Conservation (phyloP, 2,329 filamentous ascomycete genomes). For the Lecanicillium sp. region DNA sequence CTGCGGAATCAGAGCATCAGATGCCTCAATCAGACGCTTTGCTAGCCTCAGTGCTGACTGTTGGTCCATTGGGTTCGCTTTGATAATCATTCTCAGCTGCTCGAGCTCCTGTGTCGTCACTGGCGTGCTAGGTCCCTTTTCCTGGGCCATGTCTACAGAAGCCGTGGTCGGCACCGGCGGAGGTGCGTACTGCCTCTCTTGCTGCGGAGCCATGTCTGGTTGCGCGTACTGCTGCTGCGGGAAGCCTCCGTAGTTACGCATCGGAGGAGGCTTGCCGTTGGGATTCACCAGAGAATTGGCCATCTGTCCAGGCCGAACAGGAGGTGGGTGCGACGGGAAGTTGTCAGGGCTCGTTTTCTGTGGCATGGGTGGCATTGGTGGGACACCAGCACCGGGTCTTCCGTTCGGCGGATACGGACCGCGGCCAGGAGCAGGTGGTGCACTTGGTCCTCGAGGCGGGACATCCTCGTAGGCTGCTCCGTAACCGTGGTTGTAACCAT, state of each 20-base stretch:
- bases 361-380: slow-evolving; percentile 9
- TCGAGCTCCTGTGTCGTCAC: slow-evolving; percentile 78
- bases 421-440: slow-evolving; percentile 23
- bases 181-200: slow-evolving; percentile 21
- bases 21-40: slow-evolving; percentile 80
- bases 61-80: slow-evolving; percentile 66
- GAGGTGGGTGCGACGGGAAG: slow-evolving; percentile 56
- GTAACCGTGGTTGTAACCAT: slow-evolving; percentile 23
- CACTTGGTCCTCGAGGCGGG: slow-evolving; percentile 27
- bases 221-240: slow-evolving; percentile 28
- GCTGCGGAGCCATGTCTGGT: slow-evolving; percentile 28
- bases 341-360: slow-evolving; percentile 35
- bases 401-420: slow-evolving; percentile 20
- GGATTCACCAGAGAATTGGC: slow-evolving; percentile 51
- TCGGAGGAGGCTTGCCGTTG: slow-evolving; percentile 51
- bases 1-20: slow-evolving; percentile 62
- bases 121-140: slow-evolving; percentile 24
- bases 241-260: slow-evolving; percentile 49
- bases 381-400: slow-evolving; percentile 21
- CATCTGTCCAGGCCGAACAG: slow-evolving; percentile 58
- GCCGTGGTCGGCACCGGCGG: slow-evolving; percentile 14
- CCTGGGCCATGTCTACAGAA: slow-evolving; percentile 13
- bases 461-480: slow-evolving; percentile 23
- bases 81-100: slow-evolving; percentile 61
- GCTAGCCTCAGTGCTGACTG: slow-evolving; percentile 66